phyloP scores from a whole-genome alignment of 2,329 filamentous ascomycete species.

The Xenoacremonium recifei region DNA sequence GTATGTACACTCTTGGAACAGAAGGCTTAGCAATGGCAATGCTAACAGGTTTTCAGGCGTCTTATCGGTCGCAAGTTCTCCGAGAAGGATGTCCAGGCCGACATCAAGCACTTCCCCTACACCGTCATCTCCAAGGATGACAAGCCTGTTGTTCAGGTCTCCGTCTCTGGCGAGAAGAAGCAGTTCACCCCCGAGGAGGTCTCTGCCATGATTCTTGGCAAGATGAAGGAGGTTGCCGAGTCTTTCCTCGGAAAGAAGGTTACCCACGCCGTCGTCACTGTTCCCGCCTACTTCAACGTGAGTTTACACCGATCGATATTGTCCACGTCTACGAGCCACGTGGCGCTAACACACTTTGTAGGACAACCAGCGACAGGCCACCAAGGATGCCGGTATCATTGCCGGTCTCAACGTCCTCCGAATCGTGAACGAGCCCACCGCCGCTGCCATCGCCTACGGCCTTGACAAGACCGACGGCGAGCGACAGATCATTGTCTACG shows the following conservation, averaged over 20 bases:
- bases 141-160: slow-evolving; percentile 81
- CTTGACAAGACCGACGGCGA: slow-evolving; percentile 82
- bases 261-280: slow-evolving; percentile 86
- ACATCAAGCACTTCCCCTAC: slow-evolving; percentile 99
- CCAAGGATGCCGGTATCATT: slow-evolving; percentile 91
- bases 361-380: slow-evolving; percentile 94
- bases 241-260: slow-evolving; percentile 79
- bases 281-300: slow-evolving; percentile 93
- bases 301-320: slow-evolving; percentile 16
- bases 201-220: slow-evolving; percentile 77
- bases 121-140: slow-evolving; percentile 85
- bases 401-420: slow-evolving; percentile 93
- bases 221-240: slow-evolving; percentile 85
- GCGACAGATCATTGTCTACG: slow-evolving; percentile 88
- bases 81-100: slow-evolving; percentile 84
- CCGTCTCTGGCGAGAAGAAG: slow-evolving; percentile 64
- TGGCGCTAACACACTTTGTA: slow-evolving; percentile 25
- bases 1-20: slow-evolving; percentile 47
- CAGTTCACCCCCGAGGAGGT: slow-evolving; percentile 79
- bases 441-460: slow-evolving; percentile 92
- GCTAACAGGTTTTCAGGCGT: slow-evolving; percentile 48
- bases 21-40: too few species aligned
- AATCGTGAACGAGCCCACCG: slow-evolving; percentile 95
- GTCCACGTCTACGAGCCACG: not conserved
- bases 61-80: slow-evolving; percentile 81